Conservation (phyloP, 306 rosid species). For the Leucaena leucocephala region DNA sequence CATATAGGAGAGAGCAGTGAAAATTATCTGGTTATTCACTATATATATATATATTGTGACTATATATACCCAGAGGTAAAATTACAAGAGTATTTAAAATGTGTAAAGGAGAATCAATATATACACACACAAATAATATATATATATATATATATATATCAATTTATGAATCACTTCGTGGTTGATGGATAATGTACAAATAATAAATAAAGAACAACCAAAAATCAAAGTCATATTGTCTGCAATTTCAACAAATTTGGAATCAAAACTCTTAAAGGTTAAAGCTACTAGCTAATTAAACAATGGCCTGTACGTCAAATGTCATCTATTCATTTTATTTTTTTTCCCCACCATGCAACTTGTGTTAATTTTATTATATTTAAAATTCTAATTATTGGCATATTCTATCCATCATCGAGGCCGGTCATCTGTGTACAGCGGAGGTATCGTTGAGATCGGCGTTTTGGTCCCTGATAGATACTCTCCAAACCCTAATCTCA, state of each 20-base stretch:
- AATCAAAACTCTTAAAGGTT: not conserved
- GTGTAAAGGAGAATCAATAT: too few relatives aligned
- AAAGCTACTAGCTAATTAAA: not conserved
- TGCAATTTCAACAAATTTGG: not conserved
- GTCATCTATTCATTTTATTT: not conserved
- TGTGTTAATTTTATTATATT: not conserved
- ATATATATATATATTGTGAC: too few relatives aligned
- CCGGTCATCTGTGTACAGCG: not conserved
- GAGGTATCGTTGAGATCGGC: not conserved
- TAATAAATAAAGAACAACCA: not conserved
- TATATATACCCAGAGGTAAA: too few relatives aligned
- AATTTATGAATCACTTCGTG: not conserved
- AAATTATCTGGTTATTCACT: too few relatives aligned
- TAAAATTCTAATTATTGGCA: not conserved
- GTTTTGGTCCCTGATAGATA: slow-evolving; percentile 33
- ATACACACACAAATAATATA: too few relatives aligned
- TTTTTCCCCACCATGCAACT: not conserved
- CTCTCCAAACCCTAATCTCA: slow-evolving; percentile 76
- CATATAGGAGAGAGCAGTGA: too few relatives aligned
- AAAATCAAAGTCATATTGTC: not conserved
- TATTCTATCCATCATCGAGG: not conserved
- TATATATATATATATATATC: too few relatives aligned
- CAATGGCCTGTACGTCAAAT: not conserved
- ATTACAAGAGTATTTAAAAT: too few relatives aligned
- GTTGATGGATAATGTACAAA: not conserved